A percentile compares a stretch with the other conserved stretches of the same genome.
phyloP scores from a whole-genome alignment of 176 grass and related monocot genomes.

The Avena eriantha region DNA sequence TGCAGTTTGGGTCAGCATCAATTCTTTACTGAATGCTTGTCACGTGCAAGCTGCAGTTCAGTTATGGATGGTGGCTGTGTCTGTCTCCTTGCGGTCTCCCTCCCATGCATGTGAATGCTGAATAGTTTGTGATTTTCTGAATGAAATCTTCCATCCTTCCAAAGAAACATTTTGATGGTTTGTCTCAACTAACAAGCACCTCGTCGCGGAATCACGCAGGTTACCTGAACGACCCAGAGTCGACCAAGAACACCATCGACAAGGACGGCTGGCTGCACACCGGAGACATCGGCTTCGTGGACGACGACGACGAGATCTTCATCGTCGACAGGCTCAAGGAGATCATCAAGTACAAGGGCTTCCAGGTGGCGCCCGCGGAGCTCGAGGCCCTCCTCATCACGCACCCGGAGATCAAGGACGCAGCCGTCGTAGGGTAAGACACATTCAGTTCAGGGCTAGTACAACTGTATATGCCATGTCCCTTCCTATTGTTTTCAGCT shows the following conservation, averaged over 20 bases:
- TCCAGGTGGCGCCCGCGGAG: slow-evolving; percentile 91
- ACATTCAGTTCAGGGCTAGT: not conserved
- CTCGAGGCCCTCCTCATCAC: slow-evolving; percentile 88
- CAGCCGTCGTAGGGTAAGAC: slow-evolving; percentile 84
- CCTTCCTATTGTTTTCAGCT: not conserved
- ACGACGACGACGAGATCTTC: slow-evolving; percentile 94
- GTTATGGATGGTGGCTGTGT: not conserved
- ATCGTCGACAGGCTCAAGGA: slow-evolving; percentile 98
- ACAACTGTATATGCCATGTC: not conserved
- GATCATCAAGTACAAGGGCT: slow-evolving; percentile 98
- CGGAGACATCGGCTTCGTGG: slow-evolving; percentile 84
- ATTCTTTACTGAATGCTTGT: not conserved
- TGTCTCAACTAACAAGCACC: not conserved
- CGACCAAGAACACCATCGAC: slow-evolving; percentile 92
- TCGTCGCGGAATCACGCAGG: slow-evolving; percentile 41
- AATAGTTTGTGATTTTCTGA: not conserved
- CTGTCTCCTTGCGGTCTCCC: not conserved
- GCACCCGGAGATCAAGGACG: slow-evolving; percentile 77
- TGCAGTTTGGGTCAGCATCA: not conserved
- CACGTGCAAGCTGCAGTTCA: slow-evolving; percentile 9
- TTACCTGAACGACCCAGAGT: slow-evolving; percentile 82
- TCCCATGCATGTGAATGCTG: not conserved
- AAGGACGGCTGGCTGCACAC: slow-evolving; percentile 94
- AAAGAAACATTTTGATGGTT: not conserved
- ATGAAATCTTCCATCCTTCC: not conserved